Evolutionary conservation across 305 asterid species (phyloP).

Genomic region (Euphrasia arctica): DNA sequence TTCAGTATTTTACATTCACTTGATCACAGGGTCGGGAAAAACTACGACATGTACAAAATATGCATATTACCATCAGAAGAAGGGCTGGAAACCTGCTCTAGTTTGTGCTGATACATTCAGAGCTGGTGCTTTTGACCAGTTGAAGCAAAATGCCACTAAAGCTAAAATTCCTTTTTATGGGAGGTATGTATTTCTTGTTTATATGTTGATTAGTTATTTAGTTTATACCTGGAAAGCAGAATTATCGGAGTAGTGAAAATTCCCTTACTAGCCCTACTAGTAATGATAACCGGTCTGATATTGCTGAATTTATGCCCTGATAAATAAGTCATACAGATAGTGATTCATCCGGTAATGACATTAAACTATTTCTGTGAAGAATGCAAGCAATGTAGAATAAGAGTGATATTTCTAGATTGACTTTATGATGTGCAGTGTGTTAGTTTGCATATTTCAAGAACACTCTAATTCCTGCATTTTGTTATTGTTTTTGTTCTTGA

Average conservation of each 20-base stretch:
- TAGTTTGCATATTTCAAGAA: slow-evolving; percentile 6
- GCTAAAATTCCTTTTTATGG: slow-evolving; percentile 96
- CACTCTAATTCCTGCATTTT: slow-evolving; percentile 5
- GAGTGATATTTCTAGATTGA: background rate
- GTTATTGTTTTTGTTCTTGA: background rate
- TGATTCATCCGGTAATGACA: background rate
- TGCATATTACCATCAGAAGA: slow-evolving; percentile 91
- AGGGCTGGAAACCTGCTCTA: slow-evolving; percentile 97
- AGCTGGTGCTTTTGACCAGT: slow-evolving; percentile 98
- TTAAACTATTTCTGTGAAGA: background rate
- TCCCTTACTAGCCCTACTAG: too few species aligned
- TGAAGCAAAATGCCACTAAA: slow-evolving; percentile 98
- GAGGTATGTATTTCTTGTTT: slow-evolving; percentile 39
- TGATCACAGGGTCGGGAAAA: slow-evolving; percentile 76
- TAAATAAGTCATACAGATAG: background rate
- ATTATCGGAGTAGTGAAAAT: background rate
- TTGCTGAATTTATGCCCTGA: background rate
- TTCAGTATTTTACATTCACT: slow-evolving; percentile 11
- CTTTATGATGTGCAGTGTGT: background rate
- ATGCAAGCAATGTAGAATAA: slow-evolving; percentile 2
- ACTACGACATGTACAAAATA: slow-evolving; percentile 96
- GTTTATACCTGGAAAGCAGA: slow-evolving; percentile 7
- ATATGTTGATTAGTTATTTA: slow-evolving; percentile 6
- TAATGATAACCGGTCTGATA: background rate
- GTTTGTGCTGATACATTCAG: slow-evolving; percentile 98